These are phyloP conservation scores for Plectosphaerella cucumerina DNA, from an alignment of 2,329 filamentous ascomycete genomes.

Conservation along the genomic window DNA sequence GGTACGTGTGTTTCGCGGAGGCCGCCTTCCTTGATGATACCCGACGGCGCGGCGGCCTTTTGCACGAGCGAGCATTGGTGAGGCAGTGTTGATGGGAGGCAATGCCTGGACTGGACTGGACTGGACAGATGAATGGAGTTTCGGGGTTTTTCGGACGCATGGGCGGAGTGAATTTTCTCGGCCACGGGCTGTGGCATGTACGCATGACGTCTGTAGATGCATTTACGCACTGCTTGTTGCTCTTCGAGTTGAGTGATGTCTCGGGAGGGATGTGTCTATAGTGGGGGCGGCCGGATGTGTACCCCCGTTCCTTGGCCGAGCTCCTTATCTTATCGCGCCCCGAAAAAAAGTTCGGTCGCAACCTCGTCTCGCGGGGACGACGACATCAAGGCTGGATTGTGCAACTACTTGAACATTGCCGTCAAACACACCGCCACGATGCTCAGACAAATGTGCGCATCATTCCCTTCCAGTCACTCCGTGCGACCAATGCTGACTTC, in stretches of 20 bases:
- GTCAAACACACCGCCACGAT: constrained; percentile 24
- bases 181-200: too few species aligned
- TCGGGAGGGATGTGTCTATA: too few species aligned
- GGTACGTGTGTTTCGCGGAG: background rate
- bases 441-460: constrained; percentile 45
- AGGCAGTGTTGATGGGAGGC: too few species aligned
- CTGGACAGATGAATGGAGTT: too few species aligned
- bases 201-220: too few species aligned
- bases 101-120: too few species aligned
- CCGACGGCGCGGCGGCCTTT: background rate
- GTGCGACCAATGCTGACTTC: background rate
- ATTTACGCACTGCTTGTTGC: too few species aligned
- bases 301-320: constrained; percentile 36
- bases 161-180: too few species aligned
- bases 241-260: too few species aligned
- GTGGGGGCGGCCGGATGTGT: too few species aligned
- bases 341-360: constrained; percentile 1
- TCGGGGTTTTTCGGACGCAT: too few species aligned
- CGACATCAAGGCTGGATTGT: background rate
- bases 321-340: background rate
- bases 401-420: background rate
- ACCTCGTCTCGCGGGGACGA: background rate
- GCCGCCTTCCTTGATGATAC: background rate
- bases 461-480: background rate
- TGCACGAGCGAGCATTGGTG: too few species aligned